phyloP scores from a whole-genome alignment of 768 basidiomycete genomes.

The Rhizopogon roseolus region DNA sequence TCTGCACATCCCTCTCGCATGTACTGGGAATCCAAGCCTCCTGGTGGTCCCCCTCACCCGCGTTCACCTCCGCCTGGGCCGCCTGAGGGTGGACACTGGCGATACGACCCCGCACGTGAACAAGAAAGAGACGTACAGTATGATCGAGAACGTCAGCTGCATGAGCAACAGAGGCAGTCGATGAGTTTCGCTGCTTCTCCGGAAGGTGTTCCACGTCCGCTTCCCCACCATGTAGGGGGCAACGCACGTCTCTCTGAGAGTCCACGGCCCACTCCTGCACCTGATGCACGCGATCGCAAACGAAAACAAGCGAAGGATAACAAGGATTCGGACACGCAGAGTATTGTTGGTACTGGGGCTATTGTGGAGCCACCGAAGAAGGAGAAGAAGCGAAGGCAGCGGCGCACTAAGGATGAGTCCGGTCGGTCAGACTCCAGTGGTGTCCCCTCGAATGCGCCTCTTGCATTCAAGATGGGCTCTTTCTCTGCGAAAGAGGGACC shows the following conservation, averaged over 20 bases:
- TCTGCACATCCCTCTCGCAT: slow-evolving; percentile 31
- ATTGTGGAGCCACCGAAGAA: slow-evolving; percentile 47
- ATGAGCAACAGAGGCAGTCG: slow-evolving; percentile 30
- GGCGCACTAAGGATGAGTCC: slow-evolving; percentile 40
- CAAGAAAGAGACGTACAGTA: slow-evolving; percentile 45
- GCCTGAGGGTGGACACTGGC: slow-evolving; percentile 40
- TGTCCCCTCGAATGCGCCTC: slow-evolving; percentile 24
- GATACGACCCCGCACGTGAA: slow-evolving; percentile 60
- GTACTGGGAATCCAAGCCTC: slow-evolving; percentile 63
- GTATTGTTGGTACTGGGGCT: slow-evolving; percentile 17
- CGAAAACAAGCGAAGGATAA: slow-evolving; percentile 41
- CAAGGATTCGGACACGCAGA: slow-evolving; percentile 38
- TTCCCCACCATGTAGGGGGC: slow-evolving; percentile 23
- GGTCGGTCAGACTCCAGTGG: slow-evolving; percentile 21
- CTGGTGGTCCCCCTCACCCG: slow-evolving; percentile 23
- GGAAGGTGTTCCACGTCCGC: slow-evolving; percentile 30
- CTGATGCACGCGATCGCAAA: slow-evolving; percentile 43
- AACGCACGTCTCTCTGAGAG: slow-evolving; percentile 55
- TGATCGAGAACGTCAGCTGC: slow-evolving; percentile 24
- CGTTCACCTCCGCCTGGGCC: slow-evolving; percentile 32
- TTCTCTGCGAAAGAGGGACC: slow-evolving; percentile 44
- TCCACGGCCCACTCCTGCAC: slow-evolving; percentile 40
- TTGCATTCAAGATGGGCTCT: slow-evolving; percentile 27
- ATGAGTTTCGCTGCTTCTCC: slow-evolving; percentile 44
- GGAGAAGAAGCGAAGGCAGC: slow-evolving; percentile 48